Percentiles rank a stretch among this genome's conserved stretches.
Evolutionary conservation across 768 basidiomycete genomes (phyloP).

Genomic region (Podaxis pistillaris): DNA sequence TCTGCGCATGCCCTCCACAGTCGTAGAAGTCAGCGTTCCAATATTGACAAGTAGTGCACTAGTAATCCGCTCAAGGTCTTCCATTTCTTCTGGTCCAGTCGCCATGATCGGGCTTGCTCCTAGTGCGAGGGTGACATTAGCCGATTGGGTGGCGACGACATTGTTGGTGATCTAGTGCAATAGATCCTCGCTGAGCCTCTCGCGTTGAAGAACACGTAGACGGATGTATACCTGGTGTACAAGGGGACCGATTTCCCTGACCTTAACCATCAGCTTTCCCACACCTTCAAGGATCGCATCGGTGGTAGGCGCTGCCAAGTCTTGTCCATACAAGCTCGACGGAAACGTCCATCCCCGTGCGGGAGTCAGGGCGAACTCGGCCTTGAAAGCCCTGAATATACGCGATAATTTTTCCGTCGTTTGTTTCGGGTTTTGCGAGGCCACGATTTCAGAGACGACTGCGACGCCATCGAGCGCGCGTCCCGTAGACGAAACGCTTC

Average conservation of each 20-base stretch:
- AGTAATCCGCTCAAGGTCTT: constrained; percentile 64
- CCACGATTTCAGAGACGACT: constrained; percentile 84
- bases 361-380: constrained; percentile 5
- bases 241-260: constrained; percentile 60
- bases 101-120: constrained; percentile 96
- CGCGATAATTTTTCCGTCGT: constrained; percentile 46
- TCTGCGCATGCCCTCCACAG: constrained; percentile 70
- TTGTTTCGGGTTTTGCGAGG: constrained; percentile 51
- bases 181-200: not conserved
- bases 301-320: constrained; percentile 21
- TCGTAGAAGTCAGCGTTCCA: constrained; percentile 63
- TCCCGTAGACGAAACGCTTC: constrained; percentile 56
- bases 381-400: constrained; percentile 45
- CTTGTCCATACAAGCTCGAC: not conserved
- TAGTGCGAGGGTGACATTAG: constrained; percentile 85
- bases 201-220: not conserved
- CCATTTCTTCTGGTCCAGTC: constrained; percentile 77
- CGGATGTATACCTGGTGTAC: constrained; percentile 66
- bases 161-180: constrained; percentile 76
- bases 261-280: constrained; percentile 44
- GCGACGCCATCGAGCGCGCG: constrained; percentile 79
- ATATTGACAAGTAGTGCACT: constrained; percentile 83
- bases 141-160: constrained; percentile 86
- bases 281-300: constrained; percentile 43
- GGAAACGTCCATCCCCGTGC: not conserved